Evolutionary conservation across 352 stramenopile genomes (phyloP), one percentile per base, ranked within the genome.

Genomic region (Phytophthora sansomeana): DNA sequence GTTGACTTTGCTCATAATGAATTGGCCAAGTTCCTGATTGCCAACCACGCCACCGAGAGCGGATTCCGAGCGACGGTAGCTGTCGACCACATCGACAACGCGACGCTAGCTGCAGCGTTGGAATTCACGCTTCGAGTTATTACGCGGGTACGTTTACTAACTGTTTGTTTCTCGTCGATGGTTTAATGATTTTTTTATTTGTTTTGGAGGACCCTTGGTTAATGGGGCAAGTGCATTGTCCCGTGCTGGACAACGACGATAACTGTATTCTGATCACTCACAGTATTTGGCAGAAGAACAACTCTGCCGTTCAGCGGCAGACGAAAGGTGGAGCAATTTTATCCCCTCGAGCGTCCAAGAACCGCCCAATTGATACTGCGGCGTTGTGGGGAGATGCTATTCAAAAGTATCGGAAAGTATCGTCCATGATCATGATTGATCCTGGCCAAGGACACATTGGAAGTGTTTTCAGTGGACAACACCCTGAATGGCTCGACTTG

Each of bases 1-100:
- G 76, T 93, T 5, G 77, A 90, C 64, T 95, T 95, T 59, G 85
- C 85, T 0, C 87, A 95, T 63, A 92, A 92, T 51, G 70, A 89
- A 5, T 56, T 95, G 11, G 87, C 87, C 3, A 77, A 81, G 19
- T 91, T 89, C 26, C 58, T 95, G 0, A 82, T 88, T 42, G 73
- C 69, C 0, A 81, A 90, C 46, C 77, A 90, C 32, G 86, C 81
- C 7, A 87, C 77, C 3, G 83, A 91, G 47, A 88, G 80, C 54
- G 86, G 86, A 17, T 85, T 89, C 33, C 73, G 70, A 17, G 69
- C 75, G 4, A 81, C 78, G 3, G 76, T 90, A 29, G 69, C 82
- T 6, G 61, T 87, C 6, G 78, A 90, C 35, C 74, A 90, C 36
- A 85, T 95, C 42, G 83, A 95, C 42, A 77, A 62, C 3, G 54